Percentiles rank a stretch among this genome's conserved stretches.
Conservation (phyloP, 2,329 filamentous ascomycete species). For the Fusarium neocosmosporiellum region DNA sequence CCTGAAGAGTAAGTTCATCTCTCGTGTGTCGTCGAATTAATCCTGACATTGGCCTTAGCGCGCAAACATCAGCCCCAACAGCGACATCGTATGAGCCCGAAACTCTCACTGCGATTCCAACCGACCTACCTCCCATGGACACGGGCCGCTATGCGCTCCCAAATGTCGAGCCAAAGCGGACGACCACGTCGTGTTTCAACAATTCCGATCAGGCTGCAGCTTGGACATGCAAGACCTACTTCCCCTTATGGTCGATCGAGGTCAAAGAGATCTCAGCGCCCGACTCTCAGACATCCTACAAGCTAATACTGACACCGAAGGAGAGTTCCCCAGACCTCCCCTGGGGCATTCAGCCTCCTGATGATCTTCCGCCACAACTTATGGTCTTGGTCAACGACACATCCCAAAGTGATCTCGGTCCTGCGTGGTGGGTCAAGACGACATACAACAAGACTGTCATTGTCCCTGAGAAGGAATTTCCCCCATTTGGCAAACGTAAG, state of each 20-base stretch:
- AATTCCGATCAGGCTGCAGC: slow-evolving; percentile 65
- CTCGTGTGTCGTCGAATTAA: background rate
- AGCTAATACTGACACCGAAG: slow-evolving; percentile 49
- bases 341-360: slow-evolving; percentile 67
- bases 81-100: slow-evolving; percentile 59
- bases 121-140: slow-evolving; percentile 63
- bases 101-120: slow-evolving; percentile 61
- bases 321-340: slow-evolving; percentile 52
- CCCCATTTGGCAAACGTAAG: slow-evolving; percentile 47
- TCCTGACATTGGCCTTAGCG: slow-evolving; percentile 17
- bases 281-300: slow-evolving; percentile 52
- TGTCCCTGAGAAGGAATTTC: slow-evolving; percentile 56
- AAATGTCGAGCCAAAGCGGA: slow-evolving; percentile 60
- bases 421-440: slow-evolving; percentile 66
- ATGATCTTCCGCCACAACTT: slow-evolving; percentile 50
- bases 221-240: slow-evolving; percentile 71
- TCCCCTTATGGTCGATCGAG: slow-evolving; percentile 57
- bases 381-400: slow-evolving; percentile 65
- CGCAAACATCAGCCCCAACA: slow-evolving; percentile 42
- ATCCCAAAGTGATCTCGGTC: slow-evolving; percentile 59
- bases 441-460: slow-evolving; percentile 68
- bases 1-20: slow-evolving; percentile 27
- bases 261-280: slow-evolving; percentile 45
- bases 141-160: slow-evolving; percentile 69
- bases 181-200: slow-evolving; percentile 67